Evolutionary conservation across 805 yeast species (phyloP).

Genomic region (Sugiyamaella boreocaroliniensis): DNA sequence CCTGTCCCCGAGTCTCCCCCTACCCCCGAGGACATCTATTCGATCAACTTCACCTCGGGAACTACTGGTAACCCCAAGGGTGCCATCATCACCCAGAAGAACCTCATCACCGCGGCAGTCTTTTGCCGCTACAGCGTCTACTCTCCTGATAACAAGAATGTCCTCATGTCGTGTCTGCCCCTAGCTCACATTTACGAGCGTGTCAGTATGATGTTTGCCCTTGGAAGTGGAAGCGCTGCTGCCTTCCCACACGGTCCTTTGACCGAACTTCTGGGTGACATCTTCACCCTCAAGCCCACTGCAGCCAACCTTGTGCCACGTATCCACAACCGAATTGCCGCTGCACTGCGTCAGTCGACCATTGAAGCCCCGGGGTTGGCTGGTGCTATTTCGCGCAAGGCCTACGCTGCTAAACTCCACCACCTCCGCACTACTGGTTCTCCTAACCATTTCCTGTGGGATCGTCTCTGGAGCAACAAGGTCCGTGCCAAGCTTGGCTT

Average conservation of each 20-base stretch:
- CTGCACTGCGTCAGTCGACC: slow-evolving; percentile 47
- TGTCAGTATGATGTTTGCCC: slow-evolving; percentile 38
- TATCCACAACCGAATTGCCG: slow-evolving; percentile 54
- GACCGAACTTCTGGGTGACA: slow-evolving; percentile 52
- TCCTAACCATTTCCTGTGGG: slow-evolving; percentile 35
- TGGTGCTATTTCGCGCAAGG: slow-evolving; percentile 37
- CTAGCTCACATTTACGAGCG: slow-evolving; percentile 56
- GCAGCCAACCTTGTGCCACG: slow-evolving; percentile 56
- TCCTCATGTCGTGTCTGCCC: slow-evolving; percentile 41
- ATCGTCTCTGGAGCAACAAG: slow-evolving; percentile 37
- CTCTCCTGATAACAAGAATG: slow-evolving; percentile 28
- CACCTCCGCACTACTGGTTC: slow-evolving; percentile 32
- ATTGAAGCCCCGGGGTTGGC: slow-evolving; percentile 40
- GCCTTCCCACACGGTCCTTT: slow-evolving; percentile 53
- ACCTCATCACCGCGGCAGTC: slow-evolving; percentile 44
- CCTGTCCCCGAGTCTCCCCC: slow-evolving; percentile 47
- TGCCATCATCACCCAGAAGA: slow-evolving; percentile 49
- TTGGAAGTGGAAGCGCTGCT: slow-evolving; percentile 43
- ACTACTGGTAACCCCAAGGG: slow-evolving; percentile 75
- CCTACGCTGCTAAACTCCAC: slow-evolving; percentile 36
- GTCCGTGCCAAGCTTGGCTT: slow-evolving; percentile 45
- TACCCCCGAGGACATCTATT: slow-evolving; percentile 45
- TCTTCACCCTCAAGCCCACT: slow-evolving; percentile 48
- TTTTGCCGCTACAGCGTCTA: slow-evolving; percentile 24
- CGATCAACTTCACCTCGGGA: slow-evolving; percentile 69